phyloP scores from a whole-genome alignment of 129 eudicot genomes.

The Chrysanthemum makinoi region DNA sequence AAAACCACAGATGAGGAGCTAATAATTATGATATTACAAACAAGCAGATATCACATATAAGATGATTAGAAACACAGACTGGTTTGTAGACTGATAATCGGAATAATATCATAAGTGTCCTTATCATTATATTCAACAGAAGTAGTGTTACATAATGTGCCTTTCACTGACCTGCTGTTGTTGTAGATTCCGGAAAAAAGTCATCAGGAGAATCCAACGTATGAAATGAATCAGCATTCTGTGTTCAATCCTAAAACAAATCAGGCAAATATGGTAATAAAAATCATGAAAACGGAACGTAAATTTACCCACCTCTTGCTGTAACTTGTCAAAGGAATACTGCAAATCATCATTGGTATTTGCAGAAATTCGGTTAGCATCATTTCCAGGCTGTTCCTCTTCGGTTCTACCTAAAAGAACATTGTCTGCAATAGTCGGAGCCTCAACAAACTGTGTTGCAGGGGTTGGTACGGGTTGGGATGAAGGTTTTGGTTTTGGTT shows the following conservation, averaged over 20 bases:
- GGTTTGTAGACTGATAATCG: conserved; percentile 3
- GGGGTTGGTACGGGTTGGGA: conserved; percentile 24
- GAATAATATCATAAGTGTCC: not conserved
- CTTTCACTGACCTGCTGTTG: conserved; percentile 35
- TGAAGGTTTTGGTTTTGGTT: conserved; percentile 28
- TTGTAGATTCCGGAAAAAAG: conserved; percentile 35
- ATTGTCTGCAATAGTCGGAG: conserved; percentile 15
- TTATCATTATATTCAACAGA: conserved; percentile 3
- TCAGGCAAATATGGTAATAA: not conserved
- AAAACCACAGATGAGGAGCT: not conserved
- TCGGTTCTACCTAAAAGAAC: conserved; percentile 14
- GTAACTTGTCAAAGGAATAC: conserved; percentile 35
- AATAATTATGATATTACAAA: not conserved
- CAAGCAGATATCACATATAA: not conserved
- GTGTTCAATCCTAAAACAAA: conserved; percentile 18
- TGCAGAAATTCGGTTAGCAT: conserved; percentile 27
- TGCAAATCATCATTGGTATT: conserved; percentile 22
- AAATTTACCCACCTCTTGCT: conserved; percentile 41
- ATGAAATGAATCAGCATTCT: conserved; percentile 41
- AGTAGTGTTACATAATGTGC: not conserved
- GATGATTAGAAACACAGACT: conserved; percentile 5
- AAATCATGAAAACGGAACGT: conserved; percentile 4
- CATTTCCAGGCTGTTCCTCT: conserved; percentile 28
- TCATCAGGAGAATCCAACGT: conserved; percentile 41
- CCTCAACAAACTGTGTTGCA: conserved; percentile 28